Evolutionary conservation across 306 rosid species (phyloP), one percentile per base, ranked within the genome.

Genomic region (Alnus glutinosa): DNA sequence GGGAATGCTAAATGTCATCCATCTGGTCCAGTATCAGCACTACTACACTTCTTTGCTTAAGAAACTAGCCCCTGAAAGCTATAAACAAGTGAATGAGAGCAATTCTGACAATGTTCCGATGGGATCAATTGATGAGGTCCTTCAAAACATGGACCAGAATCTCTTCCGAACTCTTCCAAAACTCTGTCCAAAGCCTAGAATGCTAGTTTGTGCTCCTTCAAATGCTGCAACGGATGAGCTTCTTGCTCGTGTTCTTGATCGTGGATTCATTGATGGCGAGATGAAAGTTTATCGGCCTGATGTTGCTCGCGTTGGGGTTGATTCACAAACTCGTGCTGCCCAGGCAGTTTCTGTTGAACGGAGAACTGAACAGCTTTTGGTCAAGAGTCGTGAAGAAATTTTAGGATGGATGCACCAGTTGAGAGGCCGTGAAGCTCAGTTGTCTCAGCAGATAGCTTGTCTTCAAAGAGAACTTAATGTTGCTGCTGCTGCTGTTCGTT

Each of bases 1-100:
- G 99, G 99, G 99, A 89, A 95, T 95, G 99, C 88, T 95, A 83
- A 95, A 95, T 75, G 99, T 95, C 80, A 95, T 93, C 87, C 99
- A 95, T 84, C 89, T 95, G 85, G 99, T 95, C 81, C 99, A 95
- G 87, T 95, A 93, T 83, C 99, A 95, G 84, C 98, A 95, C 83
- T 95, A 95, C 83, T 95, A 95, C 78, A 90, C 98, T 75, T 93
- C 99, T 71, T 89, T 95, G 86, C 99, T 95, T 16, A 95, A 95
- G 86, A 94, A 91, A 82, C 89, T 95, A 55, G 98, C 99, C 47
- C 99, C 99, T 16, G 99, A 95, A 89, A 95, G 99, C 91, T 95
- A 93, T 83, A 95, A 95, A 87, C 98, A 91, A 83, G 92, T 87
- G 79, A 88, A 85, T 69, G 99, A 95, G 77, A 88, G 86, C 86